These are phyloP conservation scores for Komagataella pastoris DNA, from an alignment of 805 yeast genomes.

Conservation along the genomic window DNA sequence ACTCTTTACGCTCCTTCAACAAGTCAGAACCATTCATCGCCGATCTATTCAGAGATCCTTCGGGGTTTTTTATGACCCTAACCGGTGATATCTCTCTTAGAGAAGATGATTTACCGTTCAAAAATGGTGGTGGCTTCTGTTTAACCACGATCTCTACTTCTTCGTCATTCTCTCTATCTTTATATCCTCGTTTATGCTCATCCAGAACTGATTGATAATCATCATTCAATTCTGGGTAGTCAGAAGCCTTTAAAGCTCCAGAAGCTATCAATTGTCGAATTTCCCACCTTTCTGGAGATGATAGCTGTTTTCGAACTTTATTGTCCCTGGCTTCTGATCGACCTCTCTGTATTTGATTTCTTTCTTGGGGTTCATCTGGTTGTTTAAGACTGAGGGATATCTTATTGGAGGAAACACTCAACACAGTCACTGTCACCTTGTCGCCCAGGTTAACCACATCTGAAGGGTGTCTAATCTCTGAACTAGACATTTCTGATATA, in stretches of 20 bases:
- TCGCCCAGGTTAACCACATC: slow-evolving; percentile 47
- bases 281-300: slow-evolving; percentile 91
- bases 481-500: slow-evolving; percentile 48
- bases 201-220: slow-evolving; percentile 17
- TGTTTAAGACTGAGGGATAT: slow-evolving; percentile 57
- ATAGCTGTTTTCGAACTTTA: slow-evolving; percentile 29
- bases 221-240: slow-evolving; percentile 46
- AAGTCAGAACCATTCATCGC: slow-evolving; percentile 65
- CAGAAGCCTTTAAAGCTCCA: slow-evolving; percentile 56
- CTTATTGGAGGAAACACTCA: slow-evolving; percentile 27
- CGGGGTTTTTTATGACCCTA: slow-evolving; percentile 54
- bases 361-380: slow-evolving; percentile 28
- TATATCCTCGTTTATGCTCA: slow-evolving; percentile 7
- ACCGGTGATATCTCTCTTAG: slow-evolving; percentile 28
- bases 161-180: slow-evolving; percentile 14
- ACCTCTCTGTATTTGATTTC: background rate
- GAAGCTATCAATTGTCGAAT: slow-evolving; percentile 69
- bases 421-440: slow-evolving; percentile 50
- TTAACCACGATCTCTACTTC: slow-evolving; percentile 66
- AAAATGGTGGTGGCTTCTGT: slow-evolving; percentile 57
- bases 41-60: slow-evolving; percentile 64
- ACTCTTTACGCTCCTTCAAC: slow-evolving; percentile 52
- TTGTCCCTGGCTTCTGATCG: slow-evolving; percentile 4
- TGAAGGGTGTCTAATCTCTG: slow-evolving; percentile 39
- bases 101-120: slow-evolving; percentile 39